Conservation (phyloP, 148 eudicot species). For the Camellia japonica region DNA sequence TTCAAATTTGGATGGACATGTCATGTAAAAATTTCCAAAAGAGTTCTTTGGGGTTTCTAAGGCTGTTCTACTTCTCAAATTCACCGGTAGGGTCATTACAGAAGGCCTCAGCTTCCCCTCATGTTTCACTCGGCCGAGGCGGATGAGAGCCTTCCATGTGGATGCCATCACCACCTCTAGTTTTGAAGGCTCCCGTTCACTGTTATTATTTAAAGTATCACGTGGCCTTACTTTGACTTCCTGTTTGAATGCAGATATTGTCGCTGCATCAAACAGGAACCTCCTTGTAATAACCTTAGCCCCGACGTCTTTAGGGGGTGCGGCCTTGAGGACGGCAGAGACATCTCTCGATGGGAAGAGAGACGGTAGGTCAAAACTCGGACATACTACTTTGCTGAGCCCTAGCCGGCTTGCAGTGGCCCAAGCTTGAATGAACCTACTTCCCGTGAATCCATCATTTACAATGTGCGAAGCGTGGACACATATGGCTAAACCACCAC, state of each 20-base stretch:
- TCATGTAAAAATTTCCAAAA: not conserved
- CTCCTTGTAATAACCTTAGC: conserved; percentile 1
- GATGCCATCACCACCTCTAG: not conserved
- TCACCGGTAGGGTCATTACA: not conserved
- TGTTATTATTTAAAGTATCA: too few species aligned
- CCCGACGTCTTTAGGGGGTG: not conserved
- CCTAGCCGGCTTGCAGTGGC: not conserved
- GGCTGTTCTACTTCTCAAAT: not conserved
- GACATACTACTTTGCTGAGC: not conserved
- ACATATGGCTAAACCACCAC: conserved; percentile 1
- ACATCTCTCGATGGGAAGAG: conserved; percentile 1
- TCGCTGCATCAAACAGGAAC: conserved; percentile 3
- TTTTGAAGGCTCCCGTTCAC: not conserved
- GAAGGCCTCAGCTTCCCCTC: not conserved
- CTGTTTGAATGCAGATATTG: not conserved
- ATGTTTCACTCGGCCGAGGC: not conserved
- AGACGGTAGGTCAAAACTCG: not conserved
- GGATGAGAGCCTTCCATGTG: conserved; percentile 3
- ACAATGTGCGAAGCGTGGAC: not conserved
- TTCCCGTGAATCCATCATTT: conserved; percentile 6
- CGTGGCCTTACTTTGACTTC: not conserved
- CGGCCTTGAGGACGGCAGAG: not conserved
- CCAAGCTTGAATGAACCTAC: not conserved
- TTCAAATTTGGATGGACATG: not conserved
- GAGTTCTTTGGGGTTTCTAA: not conserved